Base-by-base conservation (phyloP, 305 asterid species). In the Rubia occidens region DNA sequence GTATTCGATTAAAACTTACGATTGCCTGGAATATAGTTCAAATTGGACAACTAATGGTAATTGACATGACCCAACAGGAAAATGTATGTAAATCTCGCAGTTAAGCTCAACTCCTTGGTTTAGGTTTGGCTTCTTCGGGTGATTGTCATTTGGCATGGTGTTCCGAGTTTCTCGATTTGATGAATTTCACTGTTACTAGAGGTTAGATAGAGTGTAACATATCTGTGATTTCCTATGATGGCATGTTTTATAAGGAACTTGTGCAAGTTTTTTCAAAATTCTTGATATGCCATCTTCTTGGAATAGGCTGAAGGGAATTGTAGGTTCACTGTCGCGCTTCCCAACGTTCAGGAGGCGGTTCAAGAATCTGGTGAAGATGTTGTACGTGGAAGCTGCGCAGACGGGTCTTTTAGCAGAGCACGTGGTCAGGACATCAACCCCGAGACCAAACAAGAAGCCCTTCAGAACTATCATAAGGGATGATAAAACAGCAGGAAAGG, bases 331-430 rank as follows among this genome's bases (percentile, higher is more conserved):
- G 86, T 89, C 96, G 3, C 71, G 95, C 55, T 72, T 86, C 59
- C 97, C 96, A 0, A 85, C 97, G n/a, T 91, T 87, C 84, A 83
- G 96, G 60, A 78, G 97, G 45, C 88, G 89, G 5, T 88, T 91
- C 77, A 80, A 72, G 80, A 88, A 83, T 67, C 69, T 91, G 72
- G 88, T 86, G 77, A 87, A 85, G 79, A 74, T 77, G 32, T 73
- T 89, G 75, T 88, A 87, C 21, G 59, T 84, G 24, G 95, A 87
- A 78, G 91, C 89, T 8, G 62, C 86, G 44, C 77, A 80, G 74
- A 75, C 66, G 0, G 89, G 88, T 24, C 74, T 81, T 39, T 58
- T 79, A 51, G 82, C 32, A 2, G 71, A 77, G 53, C 75, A 75
- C n/a, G 78, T 54, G 59, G 66, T 67, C 1, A 79, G 71, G 11